Evolutionary conservation across 805 yeast genomes (phyloP).

Genomic region (Candida ovalis): DNA sequence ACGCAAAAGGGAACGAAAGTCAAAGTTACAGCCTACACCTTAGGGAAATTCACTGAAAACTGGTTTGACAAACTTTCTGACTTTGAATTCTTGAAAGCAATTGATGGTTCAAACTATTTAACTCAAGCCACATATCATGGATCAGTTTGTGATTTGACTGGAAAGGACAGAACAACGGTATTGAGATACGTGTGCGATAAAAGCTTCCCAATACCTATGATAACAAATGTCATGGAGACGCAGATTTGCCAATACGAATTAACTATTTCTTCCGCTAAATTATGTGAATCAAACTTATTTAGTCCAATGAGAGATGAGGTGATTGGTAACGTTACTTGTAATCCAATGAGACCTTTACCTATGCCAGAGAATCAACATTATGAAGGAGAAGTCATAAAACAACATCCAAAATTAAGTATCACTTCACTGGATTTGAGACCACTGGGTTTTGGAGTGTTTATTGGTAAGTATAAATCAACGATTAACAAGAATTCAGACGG

Average conservation of each 20-base stretch:
- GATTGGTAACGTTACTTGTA: constrained; percentile 19
- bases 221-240: constrained; percentile 25
- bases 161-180: constrained; percentile 23
- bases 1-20: neutral
- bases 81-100: constrained; percentile 21
- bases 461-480: constrained; percentile 8
- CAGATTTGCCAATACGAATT: constrained; percentile 32
- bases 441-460: constrained; percentile 17
- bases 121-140: constrained; percentile 30
- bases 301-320: constrained; percentile 8
- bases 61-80: constrained; percentile 17
- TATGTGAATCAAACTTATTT: constrained; percentile 23
- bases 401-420: constrained; percentile 2
- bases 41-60: constrained; percentile 15
- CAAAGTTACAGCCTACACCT: constrained; percentile 4
- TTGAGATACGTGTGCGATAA: constrained; percentile 28
- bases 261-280: constrained; percentile 19
- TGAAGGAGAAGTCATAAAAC: constrained; percentile 1
- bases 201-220: constrained; percentile 10
- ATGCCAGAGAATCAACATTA: neutral
- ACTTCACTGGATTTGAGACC: constrained; percentile 5
- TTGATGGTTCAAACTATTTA: constrained; percentile 26
- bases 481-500: neutral
- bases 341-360: constrained; percentile 7
- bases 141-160: constrained; percentile 32